Evolutionary conservation across 2,329 filamentous ascomycete species (phyloP).

Genomic region (Apiospora hydei): DNA sequence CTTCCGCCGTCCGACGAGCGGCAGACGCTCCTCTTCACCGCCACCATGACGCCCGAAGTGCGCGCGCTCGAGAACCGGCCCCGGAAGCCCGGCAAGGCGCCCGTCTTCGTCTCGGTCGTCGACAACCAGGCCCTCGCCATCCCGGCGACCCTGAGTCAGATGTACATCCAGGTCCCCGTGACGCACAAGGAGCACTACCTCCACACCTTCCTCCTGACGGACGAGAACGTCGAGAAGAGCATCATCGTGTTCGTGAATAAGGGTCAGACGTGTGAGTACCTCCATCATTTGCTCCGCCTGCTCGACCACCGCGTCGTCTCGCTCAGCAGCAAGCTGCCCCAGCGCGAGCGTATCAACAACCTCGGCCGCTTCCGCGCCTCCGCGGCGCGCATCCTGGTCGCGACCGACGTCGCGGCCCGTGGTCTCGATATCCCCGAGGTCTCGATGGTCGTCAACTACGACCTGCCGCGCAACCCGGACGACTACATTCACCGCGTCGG

Average conservation of each 20-base stretch:
- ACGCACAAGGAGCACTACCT: conserved; percentile 96
- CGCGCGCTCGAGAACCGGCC: conserved; percentile 83
- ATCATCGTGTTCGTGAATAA: conserved; percentile 96
- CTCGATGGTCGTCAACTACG: conserved; percentile 90
- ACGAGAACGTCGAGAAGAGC: conserved; percentile 75
- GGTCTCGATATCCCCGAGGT: conserved; percentile 96
- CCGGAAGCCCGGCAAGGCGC: conserved; percentile 70
- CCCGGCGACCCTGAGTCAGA: conserved; percentile 81
- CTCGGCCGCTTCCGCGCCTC: conserved; percentile 89
- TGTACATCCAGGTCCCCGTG: conserved; percentile 75
- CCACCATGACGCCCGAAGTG: conserved; percentile 92
- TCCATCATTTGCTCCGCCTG: conserved; percentile 86
- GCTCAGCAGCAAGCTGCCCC: conserved; percentile 85
- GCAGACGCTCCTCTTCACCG: conserved; percentile 96
- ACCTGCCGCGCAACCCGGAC: conserved; percentile 89
- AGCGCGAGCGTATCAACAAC: conserved; percentile 85
- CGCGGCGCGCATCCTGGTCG: conserved; percentile 88
- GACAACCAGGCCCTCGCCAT: conserved; percentile 79
- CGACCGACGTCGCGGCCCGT: conserved; percentile 92
- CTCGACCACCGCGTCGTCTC: conserved; percentile 91
- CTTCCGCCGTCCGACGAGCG: conserved; percentile 79
- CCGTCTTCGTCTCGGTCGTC: conserved; percentile 89
- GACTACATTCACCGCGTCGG: conserved; percentile 98
- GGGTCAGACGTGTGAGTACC: conserved; percentile 84
- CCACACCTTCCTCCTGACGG: conserved; percentile 85